These are phyloP conservation scores for Cylindrodendrum hubeiense DNA, from an alignment of 2,329 filamentous ascomycete species.

Conservation along the genomic window DNA sequence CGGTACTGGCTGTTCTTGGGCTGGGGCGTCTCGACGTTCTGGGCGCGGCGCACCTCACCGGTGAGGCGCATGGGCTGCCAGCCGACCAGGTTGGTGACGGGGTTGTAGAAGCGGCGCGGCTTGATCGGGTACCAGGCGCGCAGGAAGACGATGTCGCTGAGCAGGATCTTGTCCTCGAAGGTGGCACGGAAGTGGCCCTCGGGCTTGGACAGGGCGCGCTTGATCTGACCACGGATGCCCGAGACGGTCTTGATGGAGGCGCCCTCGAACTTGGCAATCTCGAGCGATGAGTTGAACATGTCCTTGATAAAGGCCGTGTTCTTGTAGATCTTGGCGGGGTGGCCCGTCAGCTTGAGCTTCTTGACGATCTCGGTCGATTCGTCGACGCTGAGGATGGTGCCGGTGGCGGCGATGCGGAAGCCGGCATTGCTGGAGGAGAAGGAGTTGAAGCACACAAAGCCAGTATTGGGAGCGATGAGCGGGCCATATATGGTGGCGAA, in stretches of 20 bases:
- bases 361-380: slow-evolving; percentile 98
- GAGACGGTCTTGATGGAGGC: slow-evolving; percentile 96
- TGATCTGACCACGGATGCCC: slow-evolving; percentile 96
- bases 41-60: slow-evolving; percentile 85
- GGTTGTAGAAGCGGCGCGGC: slow-evolving; percentile 96
- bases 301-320: slow-evolving; percentile 99
- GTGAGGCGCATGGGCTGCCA: slow-evolving; percentile 97
- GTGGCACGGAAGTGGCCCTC: slow-evolving; percentile 97
- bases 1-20: slow-evolving; percentile 90
- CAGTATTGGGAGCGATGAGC: slow-evolving; percentile 93
- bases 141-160: slow-evolving; percentile 96
- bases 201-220: slow-evolving; percentile 90
- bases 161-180: slow-evolving; percentile 98
- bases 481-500: slow-evolving; percentile 96
- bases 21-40: slow-evolving; percentile 81
- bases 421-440: slow-evolving; percentile 87
- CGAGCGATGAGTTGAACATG: slow-evolving; percentile 94
- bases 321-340: slow-evolving; percentile 98
- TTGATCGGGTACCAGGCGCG: slow-evolving; percentile 97
- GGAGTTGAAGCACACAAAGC: slow-evolving; percentile 93
- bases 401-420: slow-evolving; percentile 94
- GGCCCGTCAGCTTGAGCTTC: slow-evolving; percentile 96
- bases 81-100: slow-evolving; percentile 90
- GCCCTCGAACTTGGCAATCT: slow-evolving; percentile 98
- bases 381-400: slow-evolving; percentile 93